Evolutionary conservation across 2,329 filamentous ascomycete genomes (phyloP).

Genomic region (Aspergillus jensenii): DNA sequence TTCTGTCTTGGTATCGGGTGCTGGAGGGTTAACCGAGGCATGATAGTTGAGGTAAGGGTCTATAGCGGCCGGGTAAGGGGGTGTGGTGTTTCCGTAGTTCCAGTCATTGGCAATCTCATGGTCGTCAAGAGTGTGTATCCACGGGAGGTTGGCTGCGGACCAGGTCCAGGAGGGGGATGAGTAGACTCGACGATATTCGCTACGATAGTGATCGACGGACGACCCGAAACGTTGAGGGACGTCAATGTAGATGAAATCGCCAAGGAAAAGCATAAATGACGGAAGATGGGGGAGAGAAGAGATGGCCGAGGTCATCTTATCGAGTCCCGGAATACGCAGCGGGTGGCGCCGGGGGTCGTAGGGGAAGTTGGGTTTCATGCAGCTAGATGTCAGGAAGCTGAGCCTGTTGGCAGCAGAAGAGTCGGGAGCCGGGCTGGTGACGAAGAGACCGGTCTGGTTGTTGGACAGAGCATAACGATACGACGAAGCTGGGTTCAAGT

Average conservation of each 20-base stretch:
- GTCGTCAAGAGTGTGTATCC: conserved; percentile 96
- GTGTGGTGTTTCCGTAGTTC: conserved; percentile 72
- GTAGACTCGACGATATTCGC: conserved; percentile 95
- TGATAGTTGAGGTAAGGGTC: conserved; percentile 90
- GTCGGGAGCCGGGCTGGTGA: conserved; percentile 71
- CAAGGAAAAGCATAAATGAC: conserved; percentile 65
- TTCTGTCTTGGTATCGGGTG: conserved; percentile 49
- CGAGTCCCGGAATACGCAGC: conserved; percentile 77
- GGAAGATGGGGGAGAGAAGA: conserved; percentile 53
- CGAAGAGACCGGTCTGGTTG: conserved; percentile 80
- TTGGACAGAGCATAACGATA: conserved; percentile 89
- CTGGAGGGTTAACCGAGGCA: conserved; percentile 65
- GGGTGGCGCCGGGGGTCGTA: conserved; percentile 84
- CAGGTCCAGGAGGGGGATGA: conserved; percentile 86
- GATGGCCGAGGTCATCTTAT: conserved; percentile 71
- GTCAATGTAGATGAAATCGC: conserved; percentile 60
- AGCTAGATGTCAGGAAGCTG: conserved; percentile 89
- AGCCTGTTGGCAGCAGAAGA: conserved; percentile 67
- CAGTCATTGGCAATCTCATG: conserved; percentile 97
- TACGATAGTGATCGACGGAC: conserved; percentile 72
- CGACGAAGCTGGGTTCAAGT: conserved; percentile 67
- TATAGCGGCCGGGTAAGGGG: conserved; percentile 74
- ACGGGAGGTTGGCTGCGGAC: conserved; percentile 68
- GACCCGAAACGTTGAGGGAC: conserved; percentile 78
- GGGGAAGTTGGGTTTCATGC: conserved; percentile 86